Base-by-base conservation (phyloP, 208 protist species). In the Porcisia hertigi region DNA sequence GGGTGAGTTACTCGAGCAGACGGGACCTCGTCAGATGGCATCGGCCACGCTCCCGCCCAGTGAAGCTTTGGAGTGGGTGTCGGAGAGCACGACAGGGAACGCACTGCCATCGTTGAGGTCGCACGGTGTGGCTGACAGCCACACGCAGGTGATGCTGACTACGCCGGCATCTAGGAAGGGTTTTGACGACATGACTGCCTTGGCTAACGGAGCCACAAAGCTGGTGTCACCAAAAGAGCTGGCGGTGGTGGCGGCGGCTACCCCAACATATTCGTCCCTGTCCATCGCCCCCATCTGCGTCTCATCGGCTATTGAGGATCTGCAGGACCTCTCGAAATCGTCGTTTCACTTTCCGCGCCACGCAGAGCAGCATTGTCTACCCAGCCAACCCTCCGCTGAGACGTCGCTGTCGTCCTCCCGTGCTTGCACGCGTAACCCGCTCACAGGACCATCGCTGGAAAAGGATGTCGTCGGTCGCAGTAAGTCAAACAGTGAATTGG, bases 381-480 rank as follows among this genome's bases (percentile, higher is more conserved):
- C n/a, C 62, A 73, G 45, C 39, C 62, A 14, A 55, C 54, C 41
- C 45, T 71, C 66, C 23, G 55, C 7, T 23, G 64, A 54, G 69
- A 58, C 55, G 47, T 76, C 20, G 71, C 66, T 39, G 54, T 52
- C 45, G 54, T 72, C n/a, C 30, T 72, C 25, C 76, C 71, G 34
- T 69, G 69, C n/a, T 55, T 45, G 63, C 70, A 64, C 20, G 52
- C 43, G 55, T 71, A 76, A 81, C 64, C 76, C 76, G 14, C 71
- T 81, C 3, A 64, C 64, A 14, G 20, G 55, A 8, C 54, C 43
- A 18, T 49, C 52, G 1, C 49, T 47, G 9, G 69, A 36, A 11
- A 63, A 73, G 25, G 58, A 67, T 12, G 41, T 36, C 25, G 43
- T n/a, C 14, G 20, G 41, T 16, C 64, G 9, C 34, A 25, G 64